Base-by-base conservation (phyloP, 345 rosid species). In the Erysimum cheiranthoides region DNA sequence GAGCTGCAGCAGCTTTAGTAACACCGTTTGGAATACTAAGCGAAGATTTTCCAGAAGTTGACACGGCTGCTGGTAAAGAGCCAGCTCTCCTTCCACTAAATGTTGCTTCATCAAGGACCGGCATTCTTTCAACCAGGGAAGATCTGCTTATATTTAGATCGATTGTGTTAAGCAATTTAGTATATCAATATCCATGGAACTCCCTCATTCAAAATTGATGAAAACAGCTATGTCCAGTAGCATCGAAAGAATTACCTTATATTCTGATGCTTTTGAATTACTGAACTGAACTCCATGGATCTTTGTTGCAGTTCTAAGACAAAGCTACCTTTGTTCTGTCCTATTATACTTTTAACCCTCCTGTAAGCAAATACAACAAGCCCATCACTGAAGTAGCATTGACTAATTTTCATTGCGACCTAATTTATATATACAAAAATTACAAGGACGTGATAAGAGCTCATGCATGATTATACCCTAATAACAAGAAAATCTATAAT, bases 231-330 rank as follows among this genome's bases (percentile, higher is more conserved):
- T 28, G 42, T 54, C 49, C 10, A 53, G 66, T 70, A 56, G 50
- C 5, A 13, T 66, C 50, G n/a, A 71, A 77, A 52, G 50, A 59
- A 64, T 31, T 81, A 90, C 98, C 94, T 86, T 74, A 93, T 91
- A 78, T 83, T 90, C 78, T 76, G 88, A 82, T 93, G 98, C 92
- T 86, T 93, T 82, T 84, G 90, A 65, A 93, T 83, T 73, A 93
- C 85, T 74, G 93, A 87, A 77, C 85, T 86, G 75, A 94, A 95
- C 73, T 95, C 99, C 28, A 92, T 72, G 38, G 97, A 90, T 79
- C 99, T 85, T 79, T 95, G 99, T 86, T 92, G 99, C 84, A 92
- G 84, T 80, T 95, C 99, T 79, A 95, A 96, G 80, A 89, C 89
- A 86, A 95, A 83, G 85, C 85, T 89, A 57, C 91, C 88, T 83